Base-by-base conservation (phyloP, 345 rosid species). In the Punica granatum region DNA sequence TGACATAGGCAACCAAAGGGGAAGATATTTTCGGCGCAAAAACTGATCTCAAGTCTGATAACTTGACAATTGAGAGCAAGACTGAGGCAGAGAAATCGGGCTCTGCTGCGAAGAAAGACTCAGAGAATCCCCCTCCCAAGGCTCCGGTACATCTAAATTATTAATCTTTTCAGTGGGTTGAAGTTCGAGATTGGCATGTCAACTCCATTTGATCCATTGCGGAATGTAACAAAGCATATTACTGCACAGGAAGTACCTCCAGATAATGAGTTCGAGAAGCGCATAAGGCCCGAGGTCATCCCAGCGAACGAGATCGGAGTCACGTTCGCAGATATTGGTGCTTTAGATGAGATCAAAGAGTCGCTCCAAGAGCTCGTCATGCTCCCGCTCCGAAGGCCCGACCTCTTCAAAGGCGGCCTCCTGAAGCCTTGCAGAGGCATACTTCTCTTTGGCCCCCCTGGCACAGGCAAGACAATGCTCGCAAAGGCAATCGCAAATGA, bases 401-500 rank as follows among this genome's bases (percentile, higher is more conserved):
- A 92, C 80, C 97, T 94, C 39, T 94, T 94, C 85, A 86, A 82
- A 42, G 99, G 99, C 0, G 99, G 99, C 46, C 92, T 94, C 63
- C 89, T 94, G 14, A 94, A 94, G 70, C 99, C 99, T 19, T 95
- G 99, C 67, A 83, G 96, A 81, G 99, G 99, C 64, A 95, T 95
- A 69, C 63, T 95, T 71, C 87, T 95, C 7, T 92, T 95, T 25
- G 99, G 99, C 1, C 99, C 99, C 65, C 99, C 99, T 21, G 99
- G 99, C 73, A 95, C 98, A 1, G 99, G 99, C 49, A 95, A 95
- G 81, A 95, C 98, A 78, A 95, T 95, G 99, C 86, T 95, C 66
- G 99, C 99, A 7, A 92, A 92, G 80, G 99, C 99, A 66, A 90
- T 92, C 60, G 99, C 99, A 9, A 92, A 92, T 69, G 99, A 95